A percentile compares a stretch with the other conserved stretches of the same genome.
phyloP scores from a whole-genome alignment of 164 flowering plant genomes.

The Tinospora cordifolia region DNA sequence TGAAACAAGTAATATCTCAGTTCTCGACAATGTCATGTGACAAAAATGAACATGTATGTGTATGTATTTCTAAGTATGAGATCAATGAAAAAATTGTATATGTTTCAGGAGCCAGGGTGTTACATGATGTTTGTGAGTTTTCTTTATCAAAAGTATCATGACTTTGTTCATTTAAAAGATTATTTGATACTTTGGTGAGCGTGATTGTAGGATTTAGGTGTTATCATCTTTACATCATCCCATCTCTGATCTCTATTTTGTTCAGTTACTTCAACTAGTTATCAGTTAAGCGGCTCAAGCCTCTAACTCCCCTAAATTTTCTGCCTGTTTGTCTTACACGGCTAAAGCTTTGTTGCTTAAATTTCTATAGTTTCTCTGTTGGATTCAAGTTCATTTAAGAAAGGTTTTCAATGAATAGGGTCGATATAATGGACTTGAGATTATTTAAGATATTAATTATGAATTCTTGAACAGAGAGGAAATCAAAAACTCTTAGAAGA shows the following conservation, averaged over 20 bases:
- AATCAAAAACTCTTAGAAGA: conserved; percentile 97
- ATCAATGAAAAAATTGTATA: too few relatives aligned
- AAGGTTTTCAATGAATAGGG: not conserved
- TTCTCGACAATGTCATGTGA: too few relatives aligned
- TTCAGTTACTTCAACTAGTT: not conserved
- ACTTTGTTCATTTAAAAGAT: too few relatives aligned
- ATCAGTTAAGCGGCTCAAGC: not conserved
- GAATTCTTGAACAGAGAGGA: conserved; percentile 50
- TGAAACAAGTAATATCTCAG: too few relatives aligned
- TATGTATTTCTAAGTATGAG: too few relatives aligned
- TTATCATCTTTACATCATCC: not conserved
- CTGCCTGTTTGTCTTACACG: not conserved
- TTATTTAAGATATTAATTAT: conserved; percentile 8
- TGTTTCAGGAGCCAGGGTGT: too few relatives aligned
- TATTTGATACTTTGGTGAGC: conserved; percentile 99
- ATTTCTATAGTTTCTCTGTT: not conserved
- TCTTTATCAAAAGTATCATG: too few relatives aligned
- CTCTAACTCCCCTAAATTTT: not conserved
- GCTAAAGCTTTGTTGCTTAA: not conserved
- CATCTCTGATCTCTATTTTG: conserved; percentile 6
- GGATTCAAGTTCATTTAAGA: not conserved
- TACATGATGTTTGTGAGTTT: too few relatives aligned
- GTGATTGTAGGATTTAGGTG: conserved; percentile 99
- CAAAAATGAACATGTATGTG: too few relatives aligned
- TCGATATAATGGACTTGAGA: not conserved